phyloP scores from a whole-genome alignment of 495 filamentous ascomycete genomes.

The Aspergillus ellipticus region DNA sequence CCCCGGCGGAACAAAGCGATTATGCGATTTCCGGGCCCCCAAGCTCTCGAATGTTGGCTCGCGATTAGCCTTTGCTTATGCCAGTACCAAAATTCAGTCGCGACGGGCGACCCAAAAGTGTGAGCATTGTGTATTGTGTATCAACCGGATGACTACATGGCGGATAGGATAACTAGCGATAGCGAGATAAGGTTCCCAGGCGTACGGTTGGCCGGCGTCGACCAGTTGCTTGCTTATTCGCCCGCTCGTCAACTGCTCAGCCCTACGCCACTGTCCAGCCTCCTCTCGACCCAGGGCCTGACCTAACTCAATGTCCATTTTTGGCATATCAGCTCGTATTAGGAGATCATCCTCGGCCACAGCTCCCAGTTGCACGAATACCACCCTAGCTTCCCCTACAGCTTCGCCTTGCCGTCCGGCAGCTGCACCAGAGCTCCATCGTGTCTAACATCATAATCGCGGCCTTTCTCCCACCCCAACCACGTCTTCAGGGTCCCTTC shows the following conservation, averaged over 20 bases:
- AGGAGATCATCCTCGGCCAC: neutral
- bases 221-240: neutral
- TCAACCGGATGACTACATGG: too few relatives aligned
- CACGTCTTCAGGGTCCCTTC: constrained; percentile 66
- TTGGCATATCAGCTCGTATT: neutral
- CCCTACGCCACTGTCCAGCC: neutral
- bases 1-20: neutral
- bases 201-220: neutral
- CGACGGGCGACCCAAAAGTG: too few relatives aligned
- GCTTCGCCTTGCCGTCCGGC: constrained; percentile 12
- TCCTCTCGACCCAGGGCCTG: neutral
- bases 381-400: constrained; percentile 7
- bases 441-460: constrained; percentile 59
- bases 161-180: too few relatives aligned
- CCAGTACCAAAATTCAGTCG: neutral
- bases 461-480: constrained; percentile 72
- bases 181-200: neutral
- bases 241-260: neutral
- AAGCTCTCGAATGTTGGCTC: too few relatives aligned
- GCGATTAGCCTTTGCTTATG: neutral
- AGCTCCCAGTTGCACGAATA: neutral
- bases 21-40: neutral
- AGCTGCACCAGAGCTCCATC: constrained; percentile 48
- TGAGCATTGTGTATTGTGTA: too few relatives aligned
- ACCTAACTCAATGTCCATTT: neutral